Base-by-base conservation (phyloP, 257 asterid genomes). In the Knoxia roxburghii region DNA sequence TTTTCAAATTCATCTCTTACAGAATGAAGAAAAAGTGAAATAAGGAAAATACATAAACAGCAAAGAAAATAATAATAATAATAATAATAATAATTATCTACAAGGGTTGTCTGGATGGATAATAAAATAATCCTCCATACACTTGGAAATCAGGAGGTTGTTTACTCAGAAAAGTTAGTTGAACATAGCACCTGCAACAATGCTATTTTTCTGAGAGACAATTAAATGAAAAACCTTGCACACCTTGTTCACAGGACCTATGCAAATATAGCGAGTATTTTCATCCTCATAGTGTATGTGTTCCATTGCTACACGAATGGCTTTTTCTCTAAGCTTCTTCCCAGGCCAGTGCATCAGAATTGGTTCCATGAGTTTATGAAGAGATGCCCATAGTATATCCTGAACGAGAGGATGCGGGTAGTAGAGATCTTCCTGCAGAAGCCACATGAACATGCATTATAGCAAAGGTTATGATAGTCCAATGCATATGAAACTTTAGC, bases 211-310 rank as follows among this genome's bases (percentile, higher is more conserved):
- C 65, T 39, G 24, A 20, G 1, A 30, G 15, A n/a, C 24, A 70
- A 51, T 27, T 18, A 37, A 65, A 52, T 59, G 49, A 60, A n/a
- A 69, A 29, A 43, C 32, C 32, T 56, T 72, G 63, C 71, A 50
- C 69, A 93, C 98, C 98, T 93, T 93, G 87, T 89, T 93, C 68
- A 93, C 97, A 51, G 97, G 96, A 55, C 96, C 97, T 67, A 93
- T 89, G 88, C 98, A 93, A 73, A 88, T 8, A 66, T 93, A 93
- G 55, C 97, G 96, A 55, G 98, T 93, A 76, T 89, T 93, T 82
- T 89, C 97, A 79, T 93, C 98, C 84, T 93, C 98, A 64, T 93
- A 93, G 75, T 93, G 98, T 80, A 93, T 77, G 74, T 93, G 98
- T 81, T 87, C 94, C 87, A 93, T 89, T 67, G 77, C 95, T 32